phyloP scores from a whole-genome alignment of 768 basidiomycete genomes.

The Dacryopinax spathularia region DNA sequence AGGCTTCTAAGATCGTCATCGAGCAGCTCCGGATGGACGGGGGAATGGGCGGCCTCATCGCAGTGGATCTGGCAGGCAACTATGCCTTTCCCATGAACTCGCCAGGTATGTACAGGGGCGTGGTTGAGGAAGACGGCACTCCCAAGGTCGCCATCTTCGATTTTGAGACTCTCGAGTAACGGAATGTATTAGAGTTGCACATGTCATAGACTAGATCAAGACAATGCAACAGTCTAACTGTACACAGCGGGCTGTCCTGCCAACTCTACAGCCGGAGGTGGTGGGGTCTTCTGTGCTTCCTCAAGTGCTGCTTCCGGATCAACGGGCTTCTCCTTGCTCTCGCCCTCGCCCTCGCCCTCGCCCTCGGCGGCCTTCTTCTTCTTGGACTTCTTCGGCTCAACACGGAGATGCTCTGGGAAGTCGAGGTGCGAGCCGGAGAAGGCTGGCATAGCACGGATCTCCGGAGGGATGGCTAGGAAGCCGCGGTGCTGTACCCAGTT shows the following conservation, averaged over 20 bases:
- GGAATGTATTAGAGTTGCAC: not conserved
- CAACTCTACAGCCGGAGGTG: not conserved
- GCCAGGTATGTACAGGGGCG: slow-evolving; percentile 69
- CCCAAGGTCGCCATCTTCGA: slow-evolving; percentile 63
- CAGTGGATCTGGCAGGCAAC: slow-evolving; percentile 53
- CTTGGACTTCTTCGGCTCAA: not conserved
- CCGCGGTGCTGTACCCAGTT: slow-evolving; percentile 51
- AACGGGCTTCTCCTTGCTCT: not conserved
- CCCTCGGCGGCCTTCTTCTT: not conserved
- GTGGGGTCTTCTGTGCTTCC: not conserved
- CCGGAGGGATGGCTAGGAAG: slow-evolving; percentile 31
- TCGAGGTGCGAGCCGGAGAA: not conserved
- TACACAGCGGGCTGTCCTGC: not conserved
- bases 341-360: no score
- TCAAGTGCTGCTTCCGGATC: not conserved
- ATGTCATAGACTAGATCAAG: not conserved
- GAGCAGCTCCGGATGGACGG: slow-evolving; percentile 43
- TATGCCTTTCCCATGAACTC: slow-evolving; percentile 62
- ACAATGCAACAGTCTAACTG: not conserved
- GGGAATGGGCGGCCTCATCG: slow-evolving; percentile 63
- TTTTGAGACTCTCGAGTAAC: slow-evolving; percentile 36
- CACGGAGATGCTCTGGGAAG: not conserved
- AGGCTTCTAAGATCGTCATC: slow-evolving; percentile 43
- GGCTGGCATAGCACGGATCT: not conserved
- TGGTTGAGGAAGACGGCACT: slow-evolving; percentile 52